A percentile compares a stretch with the other conserved stretches of the same genome.
These are phyloP conservation scores for Albifimbria verrucaria DNA, from an alignment of 2,329 filamentous ascomycete species.

Conservation along the genomic window DNA sequence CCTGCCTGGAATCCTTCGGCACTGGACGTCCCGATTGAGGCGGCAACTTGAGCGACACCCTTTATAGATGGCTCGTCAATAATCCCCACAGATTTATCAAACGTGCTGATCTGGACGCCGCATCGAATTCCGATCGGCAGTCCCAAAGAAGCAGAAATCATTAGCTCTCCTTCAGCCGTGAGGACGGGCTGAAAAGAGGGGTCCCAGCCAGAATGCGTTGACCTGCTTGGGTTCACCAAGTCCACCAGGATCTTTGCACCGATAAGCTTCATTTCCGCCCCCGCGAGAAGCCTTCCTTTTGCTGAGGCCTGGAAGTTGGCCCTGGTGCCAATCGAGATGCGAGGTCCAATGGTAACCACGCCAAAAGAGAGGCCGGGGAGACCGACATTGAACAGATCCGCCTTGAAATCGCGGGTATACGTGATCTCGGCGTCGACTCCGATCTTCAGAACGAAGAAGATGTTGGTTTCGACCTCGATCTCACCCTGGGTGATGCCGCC, in stretches of 20 bases:
- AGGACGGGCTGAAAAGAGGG: slow-evolving; percentile 26
- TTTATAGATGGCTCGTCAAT: slow-evolving; percentile 26
- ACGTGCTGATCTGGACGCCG: slow-evolving; percentile 17
- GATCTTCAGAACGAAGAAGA: slow-evolving; percentile 21
- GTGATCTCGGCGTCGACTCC: slow-evolving; percentile 25
- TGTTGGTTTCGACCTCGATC: slow-evolving; percentile 18
- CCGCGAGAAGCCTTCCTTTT: slow-evolving; percentile 22
- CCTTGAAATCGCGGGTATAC: slow-evolving; percentile 14
- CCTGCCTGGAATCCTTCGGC: slow-evolving; percentile 11
- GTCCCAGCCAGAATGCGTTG: slow-evolving; percentile 18
- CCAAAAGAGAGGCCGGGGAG: slow-evolving; percentile 21
- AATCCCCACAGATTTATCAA: slow-evolving; percentile 16
- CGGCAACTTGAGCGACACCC: slow-evolving; percentile 15
- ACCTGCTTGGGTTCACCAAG: no score
- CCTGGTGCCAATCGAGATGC: slow-evolving; percentile 16
- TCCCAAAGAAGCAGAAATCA: slow-evolving; percentile 19
- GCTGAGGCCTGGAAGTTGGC: slow-evolving; percentile 17
- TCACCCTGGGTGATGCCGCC: slow-evolving; percentile 20
- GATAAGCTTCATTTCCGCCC: slow-evolving; percentile 27
- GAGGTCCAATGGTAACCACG: slow-evolving; percentile 21
- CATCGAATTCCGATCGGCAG: slow-evolving; percentile 24
- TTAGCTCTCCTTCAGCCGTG: slow-evolving; percentile 22
- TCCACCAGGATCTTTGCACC: no score
- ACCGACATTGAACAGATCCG: slow-evolving; percentile 17
- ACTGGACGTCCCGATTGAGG: slow-evolving; percentile 1